Conservation (phyloP, 495 filamentous ascomycete species). For the Xylaria nigripes region DNA sequence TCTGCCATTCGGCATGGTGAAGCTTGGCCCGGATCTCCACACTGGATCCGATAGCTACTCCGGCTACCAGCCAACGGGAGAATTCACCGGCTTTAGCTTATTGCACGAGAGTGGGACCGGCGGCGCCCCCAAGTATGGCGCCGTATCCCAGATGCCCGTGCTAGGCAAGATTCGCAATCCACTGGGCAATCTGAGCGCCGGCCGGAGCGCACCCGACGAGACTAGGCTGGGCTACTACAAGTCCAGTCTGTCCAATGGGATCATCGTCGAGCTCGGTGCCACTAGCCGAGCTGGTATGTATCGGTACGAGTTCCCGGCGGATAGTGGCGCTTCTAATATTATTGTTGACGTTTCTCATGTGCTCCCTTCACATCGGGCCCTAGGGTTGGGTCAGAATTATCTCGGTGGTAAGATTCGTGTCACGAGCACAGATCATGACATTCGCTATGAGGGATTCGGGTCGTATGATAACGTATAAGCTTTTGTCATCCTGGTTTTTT, state of each 20-base stretch:
- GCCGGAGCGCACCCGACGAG: conserved; percentile 43
- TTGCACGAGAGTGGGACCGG: conserved; percentile 71
- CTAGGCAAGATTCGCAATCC: conserved; percentile 48
- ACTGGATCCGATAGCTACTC: conserved; percentile 56
- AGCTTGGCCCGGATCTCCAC: conserved; percentile 58
- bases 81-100: conserved; percentile 61
- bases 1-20: conserved; percentile 61
- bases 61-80: conserved; percentile 51
- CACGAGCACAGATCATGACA: conserved; percentile 17
- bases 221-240: conserved; percentile 59
- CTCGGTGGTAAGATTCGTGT: conserved; percentile 54
- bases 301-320: conserved; percentile 51
- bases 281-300: conserved; percentile 56
- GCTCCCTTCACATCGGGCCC: conserved; percentile 51
- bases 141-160: conserved; percentile 59
- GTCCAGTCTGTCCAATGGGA: conserved; percentile 43
- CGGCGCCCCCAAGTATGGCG: conserved; percentile 67
- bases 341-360: conserved; percentile 67
- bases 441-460: conserved; percentile 56
- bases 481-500: conserved; percentile 2
- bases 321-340: conserved; percentile 38
- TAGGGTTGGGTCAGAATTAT: conserved; percentile 57
- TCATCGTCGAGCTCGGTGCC: conserved; percentile 53
- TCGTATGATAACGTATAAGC: conserved; percentile 54
- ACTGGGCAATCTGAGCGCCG: conserved; percentile 47